phyloP scores from a whole-genome alignment of 2,329 filamentous ascomycete genomes.

The Penicillium freii region DNA sequence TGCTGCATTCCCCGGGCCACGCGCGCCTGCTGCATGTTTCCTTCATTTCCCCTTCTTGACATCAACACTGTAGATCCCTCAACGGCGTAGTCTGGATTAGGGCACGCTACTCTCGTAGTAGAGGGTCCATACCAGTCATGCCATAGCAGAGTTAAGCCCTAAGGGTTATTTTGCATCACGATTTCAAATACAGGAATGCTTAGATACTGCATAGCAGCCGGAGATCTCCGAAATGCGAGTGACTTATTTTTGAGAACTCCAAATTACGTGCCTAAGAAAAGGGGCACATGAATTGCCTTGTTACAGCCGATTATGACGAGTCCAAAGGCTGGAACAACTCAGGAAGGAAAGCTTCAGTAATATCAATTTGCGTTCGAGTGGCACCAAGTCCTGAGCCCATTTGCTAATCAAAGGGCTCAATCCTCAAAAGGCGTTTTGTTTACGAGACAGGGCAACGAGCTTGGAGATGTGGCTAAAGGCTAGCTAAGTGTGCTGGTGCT shows the following conservation, averaged over 20 bases:
- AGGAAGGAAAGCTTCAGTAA: conserved; percentile 8
- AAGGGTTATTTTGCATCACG: conserved; percentile 13
- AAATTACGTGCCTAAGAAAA: conserved; percentile 7
- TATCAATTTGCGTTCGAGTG: neutral
- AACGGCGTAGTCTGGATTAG: neutral
- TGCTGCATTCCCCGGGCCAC: conserved; percentile 16
- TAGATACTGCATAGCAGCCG: neutral
- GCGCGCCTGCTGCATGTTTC: conserved; percentile 10
- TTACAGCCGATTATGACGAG: conserved; percentile 14
- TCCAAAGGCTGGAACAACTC: conserved; percentile 1
- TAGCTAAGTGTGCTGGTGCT: neutral
- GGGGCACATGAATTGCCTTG: conserved; percentile 15
- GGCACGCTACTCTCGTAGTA: neutral
- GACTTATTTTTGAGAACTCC: conserved; percentile 15
- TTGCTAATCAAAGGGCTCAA: neutral
- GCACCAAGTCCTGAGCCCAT: neutral
- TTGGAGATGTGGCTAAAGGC: neutral
- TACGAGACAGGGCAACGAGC: neutral
- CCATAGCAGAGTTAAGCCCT: conserved; percentile 2
- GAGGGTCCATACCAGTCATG: conserved; percentile 20
- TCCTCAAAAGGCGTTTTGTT: neutral
- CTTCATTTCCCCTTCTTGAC: conserved; percentile 11
- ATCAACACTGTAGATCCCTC: conserved; percentile 4
- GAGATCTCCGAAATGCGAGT: conserved; percentile 9
- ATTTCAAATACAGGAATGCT: conserved; percentile 15